These are phyloP conservation scores for Monascus ruber DNA, from an alignment of 2,329 filamentous ascomycete species.

Conservation along the genomic window DNA sequence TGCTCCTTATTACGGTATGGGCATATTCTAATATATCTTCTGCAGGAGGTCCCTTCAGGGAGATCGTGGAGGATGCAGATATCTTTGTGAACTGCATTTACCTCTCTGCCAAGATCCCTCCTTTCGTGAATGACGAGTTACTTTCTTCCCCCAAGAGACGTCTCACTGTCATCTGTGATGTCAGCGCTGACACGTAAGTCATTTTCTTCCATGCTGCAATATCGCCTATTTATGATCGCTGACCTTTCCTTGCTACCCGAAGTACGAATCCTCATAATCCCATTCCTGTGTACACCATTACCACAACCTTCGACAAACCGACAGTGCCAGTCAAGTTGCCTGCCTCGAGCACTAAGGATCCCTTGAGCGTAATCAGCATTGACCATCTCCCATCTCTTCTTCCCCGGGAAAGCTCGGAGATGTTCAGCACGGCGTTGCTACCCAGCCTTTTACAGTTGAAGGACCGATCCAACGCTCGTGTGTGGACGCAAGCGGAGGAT, in stretches of 20 bases:
- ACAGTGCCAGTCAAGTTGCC: conserved; percentile 57
- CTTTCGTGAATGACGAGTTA: conserved; percentile 63
- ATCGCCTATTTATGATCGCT: conserved; percentile 44
- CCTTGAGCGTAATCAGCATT: conserved; percentile 73
- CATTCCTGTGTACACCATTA: conserved; percentile 66
- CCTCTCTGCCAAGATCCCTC: conserved; percentile 64
- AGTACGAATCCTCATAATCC: conserved; percentile 39
- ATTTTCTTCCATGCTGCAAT: conserved; percentile 43
- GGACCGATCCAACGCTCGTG: conserved; percentile 55
- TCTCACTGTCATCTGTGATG: conserved; percentile 70
- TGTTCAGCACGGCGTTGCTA: conserved; percentile 67
- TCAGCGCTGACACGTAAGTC: conserved; percentile 37
- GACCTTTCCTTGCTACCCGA: conserved; percentile 1
- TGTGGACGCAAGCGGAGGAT: conserved; percentile 80
- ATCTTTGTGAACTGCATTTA: conserved; percentile 89
- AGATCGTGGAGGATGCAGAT: conserved; percentile 58
- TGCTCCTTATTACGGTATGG: background rate
- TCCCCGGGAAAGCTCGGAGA: conserved; percentile 75
- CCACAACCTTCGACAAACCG: conserved; percentile 81
- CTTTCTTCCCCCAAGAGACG: conserved; percentile 58
- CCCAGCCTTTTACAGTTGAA: conserved; percentile 69
- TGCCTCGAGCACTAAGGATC: conserved; percentile 43
- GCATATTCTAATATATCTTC: conserved; percentile 16
- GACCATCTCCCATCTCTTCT: conserved; percentile 76
- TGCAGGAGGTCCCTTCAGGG: conserved; percentile 58